Evolutionary conservation across 2,329 filamentous ascomycete genomes (phyloP), one percentile per base, ranked within the genome.

Genomic region (Botryotinia calthae): DNA sequence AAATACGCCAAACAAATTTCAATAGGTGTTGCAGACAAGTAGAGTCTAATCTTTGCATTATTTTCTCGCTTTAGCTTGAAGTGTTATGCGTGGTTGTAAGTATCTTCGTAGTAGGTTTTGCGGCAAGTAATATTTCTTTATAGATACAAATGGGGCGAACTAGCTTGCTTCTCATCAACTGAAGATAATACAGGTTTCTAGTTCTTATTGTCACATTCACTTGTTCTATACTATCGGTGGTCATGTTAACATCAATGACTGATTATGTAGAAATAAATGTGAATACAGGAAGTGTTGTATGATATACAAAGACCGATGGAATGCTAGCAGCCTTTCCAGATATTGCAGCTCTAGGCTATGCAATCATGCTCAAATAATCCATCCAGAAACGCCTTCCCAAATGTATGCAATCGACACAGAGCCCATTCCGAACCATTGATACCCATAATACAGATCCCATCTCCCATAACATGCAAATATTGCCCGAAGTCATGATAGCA

Each of bases 381-480:
- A 56, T 56, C 48, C 48, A 67, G 16, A 40, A 67, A 67, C 65
- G 65, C 65, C 65, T 31, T 28, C 22, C 48, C 54, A 58, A n/a
- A 46, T 70, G 37, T 46, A 54, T 65, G 25, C 28, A 48, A 64
- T 42, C 25, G 40, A 54, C 16, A 65, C 16, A 65, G 14, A 7
- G 34, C 16, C 25, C 20, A 25, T 61, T 40, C 63, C 40, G 5
- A 42, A 68, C 22, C 42, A 58, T 40, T 31, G 37, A 68, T 46
- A 25, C 28, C 70, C 22, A 59, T 48, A 28, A 25, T 59, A 61
- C 54, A 51, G 40, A 16, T 68, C 25, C 70, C 40, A 31, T 6
- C 42, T 40, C 54, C 56, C 42, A 70, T 70, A 51, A 22, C 20
- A 64, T 31, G 31, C 44, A 64, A 63, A 22, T 20, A 37, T 28